Base-by-base conservation (phyloP, 768 basidiomycete species). In the Lactarius hatsudake region DNA sequence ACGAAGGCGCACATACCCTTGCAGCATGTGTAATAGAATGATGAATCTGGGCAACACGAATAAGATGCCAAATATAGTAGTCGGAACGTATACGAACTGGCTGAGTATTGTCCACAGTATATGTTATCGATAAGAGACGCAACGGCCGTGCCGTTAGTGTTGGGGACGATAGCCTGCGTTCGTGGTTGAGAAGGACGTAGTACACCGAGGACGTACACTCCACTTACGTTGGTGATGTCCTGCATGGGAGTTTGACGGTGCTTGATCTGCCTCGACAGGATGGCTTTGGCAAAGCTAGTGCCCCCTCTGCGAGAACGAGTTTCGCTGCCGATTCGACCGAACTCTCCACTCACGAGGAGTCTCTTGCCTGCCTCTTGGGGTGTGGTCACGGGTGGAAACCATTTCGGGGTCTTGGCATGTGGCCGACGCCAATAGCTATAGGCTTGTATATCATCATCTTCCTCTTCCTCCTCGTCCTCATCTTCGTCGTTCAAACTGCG, bases 1-100 rank as follows among this genome's bases (percentile, higher is more conserved):
- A 48, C 64, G 45, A 34, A 40, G 13, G 26, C 65, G 63, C 17
- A 34, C 74, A 62, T 65, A 90, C 90, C 91, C 84, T 91, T 89
- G 55, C 86, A 87, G 72, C 95, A 96, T 4, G 95, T 94, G 75
- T 97, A 98, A 75, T 92, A 98, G 76, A 97, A 96, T 0, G 90
- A 87, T 0, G 93, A 90, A 74, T 94, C 93, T 91, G 57, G 61
- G 30, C 15, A 23, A 54, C 38, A n/a, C 4, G 23, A 23, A n/a
- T 63, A 42, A 48, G 59, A 59, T 64, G 59, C 55, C 67, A 61
- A 17, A 38, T 15, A 36, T 30, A 59, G 48, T 12, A 23, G 61
- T 42, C 42, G 56, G 55, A 48, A 28, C 28, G 48, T 63, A 48
- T 6, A 57, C 73, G 59, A 67, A 90, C 91, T 89, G 72, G 82